phyloP scores from a whole-genome alignment of 1,284 basidiomycete genomes.

The Sphagnurus paluster region DNA sequence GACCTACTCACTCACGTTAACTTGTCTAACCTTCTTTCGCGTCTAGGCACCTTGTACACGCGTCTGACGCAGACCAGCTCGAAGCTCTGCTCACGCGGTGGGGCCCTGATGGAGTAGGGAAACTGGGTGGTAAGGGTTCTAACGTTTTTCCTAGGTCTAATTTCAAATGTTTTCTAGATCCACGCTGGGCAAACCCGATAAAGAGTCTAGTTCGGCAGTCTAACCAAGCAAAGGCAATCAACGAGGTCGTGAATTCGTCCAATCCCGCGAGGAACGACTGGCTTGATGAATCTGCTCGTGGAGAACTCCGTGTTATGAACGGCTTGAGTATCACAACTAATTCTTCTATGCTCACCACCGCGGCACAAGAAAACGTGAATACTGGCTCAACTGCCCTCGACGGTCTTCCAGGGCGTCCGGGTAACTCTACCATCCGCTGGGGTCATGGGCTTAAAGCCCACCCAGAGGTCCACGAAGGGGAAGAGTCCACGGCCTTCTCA shows the following conservation, averaged over 20 bases:
- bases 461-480: slow-evolving; percentile 59
- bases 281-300: slow-evolving; percentile 39
- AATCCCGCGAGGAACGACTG: slow-evolving; percentile 54
- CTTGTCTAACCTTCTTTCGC: slow-evolving; percentile 23
- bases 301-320: slow-evolving; percentile 81
- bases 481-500: slow-evolving; percentile 31
- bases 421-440: slow-evolving; percentile 62
- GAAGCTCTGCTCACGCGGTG: slow-evolving; percentile 87
- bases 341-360: slow-evolving; percentile 68
- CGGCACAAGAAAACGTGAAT: slow-evolving; percentile 64
- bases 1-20: slow-evolving; percentile 17
- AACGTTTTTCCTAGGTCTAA: slow-evolving; percentile 17
- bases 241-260: slow-evolving; percentile 73
- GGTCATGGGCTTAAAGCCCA: slow-evolving; percentile 59
- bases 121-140: slow-evolving; percentile 74
- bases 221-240: slow-evolving; percentile 80
- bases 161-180: slow-evolving; percentile 55
- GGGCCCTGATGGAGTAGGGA: slow-evolving; percentile 90
- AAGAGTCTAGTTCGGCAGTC: slow-evolving; percentile 77
- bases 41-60: slow-evolving; percentile 86
- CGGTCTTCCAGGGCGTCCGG: slow-evolving; percentile 56
- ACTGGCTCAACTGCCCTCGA: slow-evolving; percentile 46
- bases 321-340: slow-evolving; percentile 63
- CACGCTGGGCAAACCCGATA: slow-evolving; percentile 88
- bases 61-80: slow-evolving; percentile 90